Evolutionary conservation across 1,139 yeast species (phyloP).

Genomic region (Candida buenavistaensis): DNA sequence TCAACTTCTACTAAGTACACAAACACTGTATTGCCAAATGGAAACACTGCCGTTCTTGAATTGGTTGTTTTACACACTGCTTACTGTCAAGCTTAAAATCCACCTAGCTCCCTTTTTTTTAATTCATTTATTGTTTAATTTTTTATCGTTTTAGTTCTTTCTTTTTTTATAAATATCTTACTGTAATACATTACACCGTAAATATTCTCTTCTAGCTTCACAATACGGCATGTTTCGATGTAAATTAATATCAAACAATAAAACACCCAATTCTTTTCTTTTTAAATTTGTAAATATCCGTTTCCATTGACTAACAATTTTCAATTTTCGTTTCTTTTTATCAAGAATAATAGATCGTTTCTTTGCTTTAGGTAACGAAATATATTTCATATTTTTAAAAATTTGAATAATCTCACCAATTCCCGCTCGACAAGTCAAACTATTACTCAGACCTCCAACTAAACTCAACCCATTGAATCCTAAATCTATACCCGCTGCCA

Average conservation of each 20-base stretch:
- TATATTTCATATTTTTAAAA: constrained; percentile 7
- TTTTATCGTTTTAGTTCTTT: background rate
- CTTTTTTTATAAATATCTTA: background rate
- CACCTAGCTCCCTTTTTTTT: background rate
- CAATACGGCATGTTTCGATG: constrained; percentile 13
- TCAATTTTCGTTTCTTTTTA: constrained; percentile 3
- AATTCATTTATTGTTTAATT: constrained; percentile 1
- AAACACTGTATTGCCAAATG: constrained; percentile 24
- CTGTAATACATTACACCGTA: constrained; percentile 10
- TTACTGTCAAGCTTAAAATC: constrained; percentile 18
- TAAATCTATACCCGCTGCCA: constrained; percentile 8
- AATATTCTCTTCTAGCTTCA: constrained; percentile 12
- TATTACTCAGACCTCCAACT: constrained; percentile 2
- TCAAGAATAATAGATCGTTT: constrained; percentile 7
- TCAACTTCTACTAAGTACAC: constrained; percentile 25
- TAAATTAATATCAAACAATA: constrained; percentile 11
- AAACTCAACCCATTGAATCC: constrained; percentile 12
- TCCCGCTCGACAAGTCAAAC: constrained; percentile 11
- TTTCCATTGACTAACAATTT: constrained; percentile 7
- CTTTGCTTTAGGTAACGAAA: constrained; percentile 7
- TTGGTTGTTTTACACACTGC: constrained; percentile 33
- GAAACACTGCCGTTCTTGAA: constrained; percentile 31
- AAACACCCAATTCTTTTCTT: constrained; percentile 11
- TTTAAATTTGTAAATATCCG: constrained; percentile 8
- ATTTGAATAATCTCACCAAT: constrained; percentile 11